phyloP scores from a whole-genome alignment of 768 basidiomycete species.

The Amanita thiersii region DNA sequence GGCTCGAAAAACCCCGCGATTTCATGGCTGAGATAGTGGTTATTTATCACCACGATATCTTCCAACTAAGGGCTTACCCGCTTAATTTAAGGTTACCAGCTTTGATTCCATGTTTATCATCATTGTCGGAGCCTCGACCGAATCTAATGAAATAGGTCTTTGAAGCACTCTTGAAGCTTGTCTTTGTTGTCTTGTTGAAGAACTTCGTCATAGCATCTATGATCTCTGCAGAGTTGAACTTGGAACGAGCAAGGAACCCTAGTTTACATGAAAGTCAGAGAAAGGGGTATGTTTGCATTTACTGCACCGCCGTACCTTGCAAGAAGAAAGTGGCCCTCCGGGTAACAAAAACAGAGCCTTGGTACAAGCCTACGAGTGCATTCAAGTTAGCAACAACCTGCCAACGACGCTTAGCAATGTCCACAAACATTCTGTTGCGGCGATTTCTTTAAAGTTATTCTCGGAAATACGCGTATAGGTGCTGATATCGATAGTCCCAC shows the following conservation, averaged over 20 bases:
- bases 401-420: too few species aligned
- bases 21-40: background rate
- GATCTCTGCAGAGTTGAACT: constrained; percentile 32
- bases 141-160: constrained; percentile 41
- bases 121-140: constrained; percentile 35
- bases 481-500: constrained; percentile 7
- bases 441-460: too few species aligned
- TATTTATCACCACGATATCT: background rate
- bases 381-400: too few species aligned
- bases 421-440: too few species aligned
- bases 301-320: constrained; percentile 19
- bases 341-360: constrained; percentile 44
- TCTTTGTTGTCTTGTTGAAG: constrained; percentile 42
- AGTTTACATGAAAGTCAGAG: constrained; percentile 18
- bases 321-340: constrained; percentile 34
- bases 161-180: constrained; percentile 27
- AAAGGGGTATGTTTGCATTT: background rate
- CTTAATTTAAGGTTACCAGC: constrained; percentile 37
- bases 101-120: constrained; percentile 28
- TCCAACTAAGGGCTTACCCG: constrained; percentile 17
- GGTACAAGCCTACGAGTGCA: constrained; percentile 38
- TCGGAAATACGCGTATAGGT: too few species aligned
- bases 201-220: constrained; percentile 28
- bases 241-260: constrained; percentile 30
- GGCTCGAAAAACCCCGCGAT: background rate